phyloP scores from a whole-genome alignment of 2,329 filamentous ascomycete genomes.

The Fusarium penzigii region DNA sequence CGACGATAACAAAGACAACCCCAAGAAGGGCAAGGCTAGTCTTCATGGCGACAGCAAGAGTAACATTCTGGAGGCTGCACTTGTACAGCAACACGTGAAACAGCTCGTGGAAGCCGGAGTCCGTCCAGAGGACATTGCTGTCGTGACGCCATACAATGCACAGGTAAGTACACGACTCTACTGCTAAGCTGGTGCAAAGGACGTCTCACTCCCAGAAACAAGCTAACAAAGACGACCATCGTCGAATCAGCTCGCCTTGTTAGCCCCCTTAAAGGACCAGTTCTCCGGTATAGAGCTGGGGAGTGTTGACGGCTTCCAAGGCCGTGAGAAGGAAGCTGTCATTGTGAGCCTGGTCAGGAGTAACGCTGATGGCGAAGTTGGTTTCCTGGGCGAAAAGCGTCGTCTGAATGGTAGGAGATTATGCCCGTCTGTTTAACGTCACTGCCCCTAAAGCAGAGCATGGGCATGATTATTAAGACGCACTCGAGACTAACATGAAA shows the following conservation, averaged over 20 bases:
- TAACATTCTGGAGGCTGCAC: constrained; percentile 84
- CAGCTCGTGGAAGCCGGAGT: constrained; percentile 79
- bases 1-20: constrained; percentile 44
- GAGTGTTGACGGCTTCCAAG: constrained; percentile 96
- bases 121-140: constrained; percentile 79
- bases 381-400: constrained; percentile 89
- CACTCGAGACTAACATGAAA: constrained; percentile 20
- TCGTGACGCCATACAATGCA: constrained; percentile 95
- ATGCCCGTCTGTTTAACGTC: constrained; percentile 2
- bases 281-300: constrained; percentile 91
- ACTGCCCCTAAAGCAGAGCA: too few relatives aligned
- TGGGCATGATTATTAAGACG: not conserved
- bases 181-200: not conserved
- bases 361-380: constrained; percentile 83
- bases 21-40: constrained; percentile 47
- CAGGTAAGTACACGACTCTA: constrained; percentile 54
- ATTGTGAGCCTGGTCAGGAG: constrained; percentile 93
- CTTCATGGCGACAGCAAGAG: constrained; percentile 70
- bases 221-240: constrained; percentile 22
- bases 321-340: constrained; percentile 93
- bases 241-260: constrained; percentile 64
- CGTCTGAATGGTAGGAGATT: constrained; percentile 76
- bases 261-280: constrained; percentile 77
- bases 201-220: constrained; percentile 4
- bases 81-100: constrained; percentile 77